Evolutionary conservation across 2,329 filamentous ascomycete genomes (phyloP), one percentile per base, ranked within the genome.

Genomic region (Arthroderma sp.): DNA sequence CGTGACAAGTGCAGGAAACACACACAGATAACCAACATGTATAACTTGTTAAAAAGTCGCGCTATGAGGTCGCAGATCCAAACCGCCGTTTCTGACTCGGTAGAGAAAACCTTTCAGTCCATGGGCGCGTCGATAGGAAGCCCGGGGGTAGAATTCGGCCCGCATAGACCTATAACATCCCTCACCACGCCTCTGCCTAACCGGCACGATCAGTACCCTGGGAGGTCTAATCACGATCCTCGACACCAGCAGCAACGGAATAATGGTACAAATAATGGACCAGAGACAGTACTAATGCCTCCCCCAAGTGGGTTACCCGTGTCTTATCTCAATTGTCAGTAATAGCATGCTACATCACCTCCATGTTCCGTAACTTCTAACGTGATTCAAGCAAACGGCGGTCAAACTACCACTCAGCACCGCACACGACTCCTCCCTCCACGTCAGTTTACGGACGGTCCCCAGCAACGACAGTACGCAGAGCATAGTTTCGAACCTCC

Each of bases 1-100:
- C 75, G 74, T 45, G 81, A 87, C 22, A 91, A 89, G 59, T 78
- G 68, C 52, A 78, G 75, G 39, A 82, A 80, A 47, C 72, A 84
- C 3, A 63, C 78, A 4, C 80, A 85, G 48, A 74, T 78, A 2
- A 83, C 86, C 41, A 73, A 73, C 49, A 62, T 74, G 22, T 80
- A 79, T 53, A 70, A 74, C 38, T 55, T 68, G 8, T 60, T 79
- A 36, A 80, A 79, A 54, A 66, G 69, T 29, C 70, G 72, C 47
- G 68, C 74, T 7, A 70, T 75, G 62, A 63, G 65, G 30, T 68
- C 70, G 2, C 68, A 74, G 8, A 70, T 78, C 47, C 71, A 74
- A 44, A 63, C 64, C 11, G 74, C 75, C 5, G 75, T 74, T 15
- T 72, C 71, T 2, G 67, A 77, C 41, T 65, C 70, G 7, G 70